phyloP scores from a whole-genome alignment of 345 rosid species.

The Acer campestre region DNA sequence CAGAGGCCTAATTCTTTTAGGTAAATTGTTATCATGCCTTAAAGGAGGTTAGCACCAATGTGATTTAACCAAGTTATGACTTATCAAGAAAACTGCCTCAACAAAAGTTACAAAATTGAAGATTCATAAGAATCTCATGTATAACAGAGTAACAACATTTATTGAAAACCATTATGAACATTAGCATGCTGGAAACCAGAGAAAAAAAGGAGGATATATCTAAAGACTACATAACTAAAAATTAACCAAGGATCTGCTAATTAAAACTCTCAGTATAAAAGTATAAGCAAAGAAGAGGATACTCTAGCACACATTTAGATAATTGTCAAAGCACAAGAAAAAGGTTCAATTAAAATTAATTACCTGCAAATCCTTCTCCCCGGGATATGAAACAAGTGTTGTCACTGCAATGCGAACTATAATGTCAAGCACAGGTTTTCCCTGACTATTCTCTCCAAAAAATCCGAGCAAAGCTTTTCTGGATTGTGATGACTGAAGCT shows the following conservation, averaged over 20 bases:
- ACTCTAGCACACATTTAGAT: constrained; percentile 6
- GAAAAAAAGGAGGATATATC: neutral
- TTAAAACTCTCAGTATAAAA: constrained; percentile 2
- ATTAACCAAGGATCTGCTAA: neutral
- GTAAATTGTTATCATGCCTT: neutral
- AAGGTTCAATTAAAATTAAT: constrained; percentile 8
- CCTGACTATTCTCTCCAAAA: constrained; percentile 84
- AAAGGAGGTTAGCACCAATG: neutral
- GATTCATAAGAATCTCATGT: neutral
- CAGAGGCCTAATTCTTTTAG: neutral
- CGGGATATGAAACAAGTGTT: constrained; percentile 85
- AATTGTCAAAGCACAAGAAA: constrained; percentile 15
- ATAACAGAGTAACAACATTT: neutral
- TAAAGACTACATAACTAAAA: neutral
- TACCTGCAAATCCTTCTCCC: constrained; percentile 98
- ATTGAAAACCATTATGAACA: neutral
- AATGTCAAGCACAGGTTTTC: constrained; percentile 76
- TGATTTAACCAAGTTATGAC: neutral
- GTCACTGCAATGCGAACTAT: constrained; percentile 74
- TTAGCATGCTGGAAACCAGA: neutral
- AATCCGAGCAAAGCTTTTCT: constrained; percentile 57
- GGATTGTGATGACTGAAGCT: constrained; percentile 53
- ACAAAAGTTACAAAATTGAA: neutral
- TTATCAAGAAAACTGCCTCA: neutral
- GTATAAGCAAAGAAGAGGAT: neutral